phyloP scores from a whole-genome alignment of 352 stramenopile genomes.

The Bremia lactucae region DNA sequence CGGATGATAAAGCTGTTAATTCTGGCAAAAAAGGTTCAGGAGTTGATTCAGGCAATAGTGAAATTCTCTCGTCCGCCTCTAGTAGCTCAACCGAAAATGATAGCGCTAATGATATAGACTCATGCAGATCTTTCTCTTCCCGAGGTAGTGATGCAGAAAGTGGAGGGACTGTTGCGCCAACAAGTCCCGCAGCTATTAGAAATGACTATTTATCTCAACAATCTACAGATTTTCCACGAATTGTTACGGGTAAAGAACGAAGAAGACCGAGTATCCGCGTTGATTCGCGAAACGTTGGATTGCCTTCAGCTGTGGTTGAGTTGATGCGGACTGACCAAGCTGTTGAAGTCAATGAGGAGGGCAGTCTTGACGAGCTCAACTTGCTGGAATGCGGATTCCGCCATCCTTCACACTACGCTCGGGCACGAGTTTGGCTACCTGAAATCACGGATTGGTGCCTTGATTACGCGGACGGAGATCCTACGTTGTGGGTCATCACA shows the following conservation, averaged over 20 bases:
- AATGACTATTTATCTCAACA: conserved; percentile 1
- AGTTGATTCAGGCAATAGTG: conserved; percentile 29
- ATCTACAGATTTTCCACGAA: conserved; percentile 2
- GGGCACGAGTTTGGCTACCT: conserved; percentile 62
- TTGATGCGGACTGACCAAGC: conserved; percentile 67
- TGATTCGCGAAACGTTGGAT: conserved; percentile 22
- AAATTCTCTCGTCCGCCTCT: conserved; percentile 28
- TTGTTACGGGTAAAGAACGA: conserved; percentile 9
- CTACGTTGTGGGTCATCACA: conserved; percentile 80
- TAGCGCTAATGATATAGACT: conserved; percentile 34
- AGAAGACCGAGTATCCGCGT: conserved; percentile 17
- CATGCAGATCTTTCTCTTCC: conserved; percentile 29
- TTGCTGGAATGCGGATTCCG: conserved; percentile 73
- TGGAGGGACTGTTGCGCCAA: conserved; percentile 4
- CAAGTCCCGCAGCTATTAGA: conserved; percentile 1
- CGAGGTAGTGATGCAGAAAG: conserved; percentile 24
- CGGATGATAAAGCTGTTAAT: conserved; percentile 40
- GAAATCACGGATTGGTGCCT: conserved; percentile 83
- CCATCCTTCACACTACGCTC: conserved; percentile 49
- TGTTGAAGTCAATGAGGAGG: conserved; percentile 31
- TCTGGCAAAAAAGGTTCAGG: conserved; percentile 24
- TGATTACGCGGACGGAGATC: conserved; percentile 79
- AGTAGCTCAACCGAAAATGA: conserved; percentile 52
- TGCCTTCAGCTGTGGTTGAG: conserved; percentile 48
- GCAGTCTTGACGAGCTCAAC: conserved; percentile 57